Conservation (phyloP, 495 filamentous ascomycete species). For the Neurospora sp. region DNA sequence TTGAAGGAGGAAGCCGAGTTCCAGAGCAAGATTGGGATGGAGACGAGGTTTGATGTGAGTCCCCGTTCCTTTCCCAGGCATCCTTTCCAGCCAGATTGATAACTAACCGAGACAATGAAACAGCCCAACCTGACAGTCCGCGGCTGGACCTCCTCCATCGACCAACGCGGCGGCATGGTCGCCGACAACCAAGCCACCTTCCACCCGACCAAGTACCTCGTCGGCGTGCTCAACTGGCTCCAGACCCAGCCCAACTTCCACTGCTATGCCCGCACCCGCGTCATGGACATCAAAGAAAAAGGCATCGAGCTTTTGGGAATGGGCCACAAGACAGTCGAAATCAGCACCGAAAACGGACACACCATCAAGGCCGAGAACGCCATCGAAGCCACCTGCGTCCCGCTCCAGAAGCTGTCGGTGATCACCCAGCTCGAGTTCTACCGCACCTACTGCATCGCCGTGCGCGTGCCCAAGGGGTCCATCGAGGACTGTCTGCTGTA, state of each 20-base stretch:
- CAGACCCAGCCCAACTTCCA: conserved; percentile 40
- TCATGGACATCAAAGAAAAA: conserved; percentile 37
- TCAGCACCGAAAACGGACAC: conserved; percentile 30
- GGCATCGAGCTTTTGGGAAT: conserved; percentile 26
- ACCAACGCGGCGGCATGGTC: conserved; percentile 41
- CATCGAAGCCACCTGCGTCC: conserved; percentile 46
- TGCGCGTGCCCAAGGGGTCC: conserved; percentile 40
- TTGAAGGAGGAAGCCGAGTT: conserved; percentile 32
- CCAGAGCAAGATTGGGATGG: conserved; percentile 32
- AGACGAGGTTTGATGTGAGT: conserved; percentile 29
- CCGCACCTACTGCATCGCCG: conserved; percentile 48
- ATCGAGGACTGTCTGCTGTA: conserved; percentile 47
- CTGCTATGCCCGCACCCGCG: conserved; percentile 43
- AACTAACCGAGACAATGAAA: neutral
- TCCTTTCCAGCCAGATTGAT: neutral
- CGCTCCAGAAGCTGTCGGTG: conserved; percentile 44
- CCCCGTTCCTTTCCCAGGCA: neutral
- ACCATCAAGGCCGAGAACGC: conserved; percentile 38
- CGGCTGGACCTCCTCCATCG: conserved; percentile 38
- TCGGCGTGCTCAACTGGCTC: conserved; percentile 41
- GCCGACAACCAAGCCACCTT: conserved; percentile 45
- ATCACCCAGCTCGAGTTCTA: conserved; percentile 40
- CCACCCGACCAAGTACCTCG: conserved; percentile 47
- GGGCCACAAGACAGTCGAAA: conserved; percentile 28
- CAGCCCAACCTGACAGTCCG: conserved; percentile 24